Conservation (phyloP, 2,329 filamentous ascomycete genomes). For the Calonectria pseudoturangicola region DNA sequence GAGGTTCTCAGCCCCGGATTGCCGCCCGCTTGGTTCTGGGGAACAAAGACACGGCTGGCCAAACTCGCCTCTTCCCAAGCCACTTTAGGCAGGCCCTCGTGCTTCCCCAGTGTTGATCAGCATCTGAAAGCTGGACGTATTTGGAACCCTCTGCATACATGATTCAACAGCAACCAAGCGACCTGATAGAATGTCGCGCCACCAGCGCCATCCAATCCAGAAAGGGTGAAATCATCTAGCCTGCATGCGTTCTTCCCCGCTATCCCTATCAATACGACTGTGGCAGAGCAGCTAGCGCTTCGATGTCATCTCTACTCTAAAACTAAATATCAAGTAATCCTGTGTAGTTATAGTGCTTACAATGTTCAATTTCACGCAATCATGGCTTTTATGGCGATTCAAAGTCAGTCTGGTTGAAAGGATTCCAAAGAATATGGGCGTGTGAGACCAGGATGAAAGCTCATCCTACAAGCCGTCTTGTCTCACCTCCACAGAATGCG, state of each 20-base stretch:
- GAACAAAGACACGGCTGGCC: conserved; percentile 21
- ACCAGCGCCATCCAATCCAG: conserved; percentile 14
- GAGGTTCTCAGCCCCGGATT: conserved; percentile 23
- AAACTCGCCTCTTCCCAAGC: conserved; percentile 31
- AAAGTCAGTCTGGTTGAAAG: background rate
- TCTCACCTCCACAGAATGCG: conserved; percentile 36
- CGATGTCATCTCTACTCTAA: background rate
- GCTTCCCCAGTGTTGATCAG: conserved; percentile 34
- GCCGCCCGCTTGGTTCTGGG: conserved; percentile 33
- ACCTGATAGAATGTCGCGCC: conserved; percentile 17
- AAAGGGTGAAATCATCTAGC: background rate
- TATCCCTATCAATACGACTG: conserved; percentile 18
- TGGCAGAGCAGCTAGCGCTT: conserved; percentile 11
- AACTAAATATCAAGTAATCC: background rate
- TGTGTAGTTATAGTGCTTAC: conserved; percentile 2
- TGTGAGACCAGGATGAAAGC: conserved; percentile 19
- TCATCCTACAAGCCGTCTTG: conserved; percentile 43
- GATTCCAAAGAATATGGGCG: conserved; percentile 19
- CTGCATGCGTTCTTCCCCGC: conserved; percentile 11
- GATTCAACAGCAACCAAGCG: conserved; percentile 14
- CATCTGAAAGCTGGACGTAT: conserved; percentile 25
- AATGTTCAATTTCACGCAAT: conserved; percentile 8
- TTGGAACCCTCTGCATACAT: conserved; percentile 30
- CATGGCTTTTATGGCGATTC: background rate
- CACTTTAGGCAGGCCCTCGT: conserved; percentile 26